These are phyloP conservation scores for Arthonia radiata DNA, from an alignment of 495 filamentous ascomycete genomes.

Conservation along the genomic window DNA sequence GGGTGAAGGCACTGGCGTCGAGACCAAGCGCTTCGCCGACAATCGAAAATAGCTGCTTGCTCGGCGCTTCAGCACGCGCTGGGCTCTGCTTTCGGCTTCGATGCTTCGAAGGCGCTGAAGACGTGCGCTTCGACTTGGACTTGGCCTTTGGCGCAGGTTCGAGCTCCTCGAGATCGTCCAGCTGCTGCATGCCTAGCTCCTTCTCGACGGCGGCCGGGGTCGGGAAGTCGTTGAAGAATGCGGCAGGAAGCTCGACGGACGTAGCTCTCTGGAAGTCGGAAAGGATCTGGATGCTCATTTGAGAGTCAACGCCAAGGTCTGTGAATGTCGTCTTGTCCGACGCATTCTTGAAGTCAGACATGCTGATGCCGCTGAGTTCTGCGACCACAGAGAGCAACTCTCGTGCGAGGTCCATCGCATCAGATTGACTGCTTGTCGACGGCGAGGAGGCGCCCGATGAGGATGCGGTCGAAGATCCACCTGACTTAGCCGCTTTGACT, in stretches of 20 bases:
- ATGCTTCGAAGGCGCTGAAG: constrained; percentile 1
- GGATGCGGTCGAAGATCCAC: constrained; percentile 1
- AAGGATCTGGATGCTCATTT: neutral
- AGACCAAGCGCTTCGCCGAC: constrained; percentile 4
- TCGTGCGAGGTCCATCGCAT: constrained; percentile 2
- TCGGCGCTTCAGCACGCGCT: neutral
- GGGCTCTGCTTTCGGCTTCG: constrained; percentile 2
- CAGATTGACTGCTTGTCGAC: constrained; percentile 1
- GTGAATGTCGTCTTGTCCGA: constrained; percentile 1
- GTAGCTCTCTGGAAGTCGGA: neutral
- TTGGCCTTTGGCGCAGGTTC: too few species aligned
- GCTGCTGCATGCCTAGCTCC: neutral
- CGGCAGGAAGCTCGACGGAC: neutral
- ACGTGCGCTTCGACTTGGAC: too few species aligned
- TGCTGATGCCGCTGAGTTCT: constrained; percentile 3
- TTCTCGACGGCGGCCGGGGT: neutral
- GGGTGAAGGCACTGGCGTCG: constrained; percentile 3
- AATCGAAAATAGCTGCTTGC: constrained; percentile 2
- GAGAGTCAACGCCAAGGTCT: constrained; percentile 1
- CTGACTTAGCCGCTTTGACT: constrained; percentile 2
- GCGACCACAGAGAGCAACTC: constrained; percentile 3
- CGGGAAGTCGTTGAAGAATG: neutral
- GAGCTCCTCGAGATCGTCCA: too few species aligned
- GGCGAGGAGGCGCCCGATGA: constrained; percentile 1
- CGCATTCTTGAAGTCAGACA: constrained; percentile 4